phyloP scores from a whole-genome alignment of 176 grass and related monocot genomes.

The barley (Hordeum vulgare) region DNA sequence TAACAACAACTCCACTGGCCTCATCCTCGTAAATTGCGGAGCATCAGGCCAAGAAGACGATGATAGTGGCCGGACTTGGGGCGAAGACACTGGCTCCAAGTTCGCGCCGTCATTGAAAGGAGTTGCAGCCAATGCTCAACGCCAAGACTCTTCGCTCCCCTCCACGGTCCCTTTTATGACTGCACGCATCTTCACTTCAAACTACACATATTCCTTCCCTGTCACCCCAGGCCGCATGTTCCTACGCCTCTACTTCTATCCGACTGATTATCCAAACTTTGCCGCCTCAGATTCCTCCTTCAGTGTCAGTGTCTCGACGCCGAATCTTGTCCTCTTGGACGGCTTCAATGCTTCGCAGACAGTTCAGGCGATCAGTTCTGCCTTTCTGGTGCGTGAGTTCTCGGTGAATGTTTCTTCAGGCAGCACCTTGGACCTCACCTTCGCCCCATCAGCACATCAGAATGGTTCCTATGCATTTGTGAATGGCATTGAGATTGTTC shows the following conservation, averaged over 20 bases:
- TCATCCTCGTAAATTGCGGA: slow-evolving; percentile 50
- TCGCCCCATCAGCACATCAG: slow-evolving; percentile 30
- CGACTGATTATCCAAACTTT: slow-evolving; percentile 17
- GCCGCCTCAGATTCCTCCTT: slow-evolving; percentile 32
- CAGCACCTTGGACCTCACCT: slow-evolving; percentile 35
- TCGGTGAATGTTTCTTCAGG: slow-evolving; percentile 44
- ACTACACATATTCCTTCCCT: slow-evolving; percentile 61
- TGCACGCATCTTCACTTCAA: slow-evolving; percentile 46
- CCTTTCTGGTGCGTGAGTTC: slow-evolving; percentile 38
- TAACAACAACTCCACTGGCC: slow-evolving; percentile 13
- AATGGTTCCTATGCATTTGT: slow-evolving; percentile 50
- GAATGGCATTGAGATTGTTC: slow-evolving; percentile 71
- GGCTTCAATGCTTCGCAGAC: slow-evolving; percentile 54
- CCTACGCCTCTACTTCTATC: slow-evolving; percentile 76
- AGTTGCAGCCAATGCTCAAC: not conserved
- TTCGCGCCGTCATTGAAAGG: slow-evolving; percentile 39
- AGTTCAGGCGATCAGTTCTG: not conserved
- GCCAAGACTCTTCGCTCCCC: slow-evolving; percentile 24
- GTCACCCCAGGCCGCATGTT: slow-evolving; percentile 46
- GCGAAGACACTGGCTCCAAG: slow-evolving; percentile 32
- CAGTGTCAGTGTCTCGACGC: slow-evolving; percentile 31
- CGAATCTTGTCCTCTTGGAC: slow-evolving; percentile 25
- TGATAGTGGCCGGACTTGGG: slow-evolving; percentile 19
- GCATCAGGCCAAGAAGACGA: not conserved
- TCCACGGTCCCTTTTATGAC: slow-evolving; percentile 10